Evolutionary conservation across 768 basidiomycete genomes (phyloP), one percentile per base, ranked within the genome.

Genomic region (Boletus subparvulus): DNA sequence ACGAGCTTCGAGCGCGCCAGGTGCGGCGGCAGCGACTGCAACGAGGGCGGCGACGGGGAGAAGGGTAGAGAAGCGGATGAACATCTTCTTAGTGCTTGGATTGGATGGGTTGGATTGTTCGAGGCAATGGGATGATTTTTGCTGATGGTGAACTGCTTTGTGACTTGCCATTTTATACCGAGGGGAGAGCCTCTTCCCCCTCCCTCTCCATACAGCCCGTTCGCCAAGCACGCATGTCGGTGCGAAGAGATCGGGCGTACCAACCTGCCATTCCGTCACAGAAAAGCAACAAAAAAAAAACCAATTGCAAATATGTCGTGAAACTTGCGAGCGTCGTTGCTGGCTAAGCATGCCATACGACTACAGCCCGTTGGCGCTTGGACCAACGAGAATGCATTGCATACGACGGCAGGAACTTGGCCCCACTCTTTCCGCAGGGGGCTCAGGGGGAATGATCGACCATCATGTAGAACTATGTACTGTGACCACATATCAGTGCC

Each of bases 11-110:
- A 26, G 26, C 26, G 26, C 26, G 26, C 5, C 5, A 3, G 26
- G 26, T 26, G 26, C 32, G 28, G 56, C 64, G 0, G 47, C 24
- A 6, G 19, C 64, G 7, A 41, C 30, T 17, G 47, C 54, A 14
- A 10, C 54, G 21, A 65, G 54, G 30, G 60, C 60, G 45, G 43
- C 50, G 45, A 65, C 24, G 17, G 57, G 42, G 45, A 62, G 26
- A 6, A 65, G 21, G 26, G 39, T 9, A 45, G 58, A 32, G 21
- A 55, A 39, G 42, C 47, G 52, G 21, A 41, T 21, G 36, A 13
- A 52, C 63, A 65, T 65, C 3, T 47, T 42, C 39, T 6, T 36
- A 37, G 24, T 9, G 5, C 16, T 21, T 28, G 16, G 32, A 39
- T 13, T 2, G 11, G 36, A 19, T 52, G 36, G 5, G n/a, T 35